Evolutionary conservation across 2,329 filamentous ascomycete species (phyloP), one percentile per base, ranked within the genome.

Genomic region (Orbilia brochopaga): DNA sequence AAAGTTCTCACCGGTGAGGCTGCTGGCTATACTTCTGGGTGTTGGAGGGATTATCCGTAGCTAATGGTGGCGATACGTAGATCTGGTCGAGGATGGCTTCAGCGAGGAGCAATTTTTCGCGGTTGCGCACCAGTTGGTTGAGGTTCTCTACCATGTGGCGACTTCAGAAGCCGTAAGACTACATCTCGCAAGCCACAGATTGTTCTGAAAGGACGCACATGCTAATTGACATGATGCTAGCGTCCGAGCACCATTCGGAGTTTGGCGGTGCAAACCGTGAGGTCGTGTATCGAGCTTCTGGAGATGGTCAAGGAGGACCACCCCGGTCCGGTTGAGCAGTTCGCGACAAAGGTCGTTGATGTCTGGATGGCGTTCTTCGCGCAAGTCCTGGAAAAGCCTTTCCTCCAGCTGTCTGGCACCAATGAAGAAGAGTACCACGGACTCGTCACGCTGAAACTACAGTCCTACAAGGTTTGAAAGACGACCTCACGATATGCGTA

Each of bases 271-370:
- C 91, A 90, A 44, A 90, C 97, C 66, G 96, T 97, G 83, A 86
- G 91, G 65, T 87, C 87, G 54, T 96, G 91, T 80, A 96, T 99
- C 79, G 92, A 97, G 78, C 90, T 94, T 64, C 86, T 99, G 81
- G 92, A 97, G 80, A 96, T 97, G 86, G 90, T 97, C 75, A 90
- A 96, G 83, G 92, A 96, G 75, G 91, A 96, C 76, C 90, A 97
- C 80, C 90, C 90, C 77, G 85, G 85, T 66, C 90, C 90, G 62
- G 91, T 97, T 73, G 94, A 91, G 80, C 85, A 84, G 0, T 99
- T 99, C 79, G 92, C 93, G 59, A 91, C 96, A 73, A 90, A 96
- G 77, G 87, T 91, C 0, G 83, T 97, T 54, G 85, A 84, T 75
- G 85, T 86, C 56, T 99, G 94, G 94, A 88, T 90, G 73, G 91